A percentile compares a stretch with the other conserved stretches of the same genome.
Conservation (phyloP, 176 grass and related monocot species). For the Miscanthus lutarioriparius region DNA sequence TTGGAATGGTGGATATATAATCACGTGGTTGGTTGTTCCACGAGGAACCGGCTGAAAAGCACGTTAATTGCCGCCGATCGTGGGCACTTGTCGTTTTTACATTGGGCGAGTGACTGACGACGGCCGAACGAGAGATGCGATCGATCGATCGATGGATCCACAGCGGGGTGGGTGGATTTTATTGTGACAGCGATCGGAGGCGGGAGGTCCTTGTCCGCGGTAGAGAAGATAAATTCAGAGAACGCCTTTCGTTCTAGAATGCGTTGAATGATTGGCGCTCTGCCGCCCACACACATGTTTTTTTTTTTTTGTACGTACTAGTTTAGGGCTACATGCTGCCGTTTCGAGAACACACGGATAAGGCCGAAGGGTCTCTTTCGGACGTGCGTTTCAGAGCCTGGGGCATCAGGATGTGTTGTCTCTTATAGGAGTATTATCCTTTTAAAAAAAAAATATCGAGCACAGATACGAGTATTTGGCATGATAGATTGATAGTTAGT, state of each 20-base stretch:
- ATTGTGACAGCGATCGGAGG: not conserved
- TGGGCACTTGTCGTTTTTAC: not conserved
- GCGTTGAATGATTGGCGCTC: constrained; percentile 8
- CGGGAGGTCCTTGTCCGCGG: not conserved
- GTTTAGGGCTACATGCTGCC: not conserved
- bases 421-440: too few species aligned
- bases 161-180: not conserved
- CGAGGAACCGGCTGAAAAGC: not conserved
- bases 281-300: not conserved
- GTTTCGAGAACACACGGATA: not conserved
- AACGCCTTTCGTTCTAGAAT: constrained; percentile 23
- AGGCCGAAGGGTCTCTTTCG: too few species aligned
- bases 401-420: too few species aligned
- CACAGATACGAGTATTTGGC: too few species aligned
- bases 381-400: too few species aligned
- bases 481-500: not conserved
- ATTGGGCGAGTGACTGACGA: not conserved
- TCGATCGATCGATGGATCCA: too few species aligned
- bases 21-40: constrained; percentile 39
- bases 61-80: constrained; percentile 4
- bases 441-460: too few species aligned
- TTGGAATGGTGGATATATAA: not conserved
- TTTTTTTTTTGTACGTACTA: not conserved
- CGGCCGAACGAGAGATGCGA: not conserved
- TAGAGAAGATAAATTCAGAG: not conserved